phyloP scores from a whole-genome alignment of 805 yeast genomes.

The Candida tibetensis region DNA sequence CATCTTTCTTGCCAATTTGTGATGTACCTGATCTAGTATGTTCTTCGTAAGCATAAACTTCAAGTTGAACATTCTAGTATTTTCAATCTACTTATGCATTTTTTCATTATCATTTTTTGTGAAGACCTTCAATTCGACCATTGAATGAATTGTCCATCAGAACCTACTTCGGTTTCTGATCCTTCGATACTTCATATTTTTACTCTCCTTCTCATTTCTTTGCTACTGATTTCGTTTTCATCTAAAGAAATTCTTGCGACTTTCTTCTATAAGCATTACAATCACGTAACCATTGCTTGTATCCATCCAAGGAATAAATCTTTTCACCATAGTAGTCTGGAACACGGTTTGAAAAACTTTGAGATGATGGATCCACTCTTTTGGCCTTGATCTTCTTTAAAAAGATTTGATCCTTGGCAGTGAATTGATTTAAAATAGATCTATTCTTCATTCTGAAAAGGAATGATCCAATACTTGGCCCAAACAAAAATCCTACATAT shows the following conservation, averaged over 20 bases:
- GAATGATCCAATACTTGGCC: conserved; percentile 74
- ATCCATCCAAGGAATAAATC: conserved; percentile 79
- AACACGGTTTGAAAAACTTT: conserved; percentile 88
- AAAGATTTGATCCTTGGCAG: conserved; percentile 67
- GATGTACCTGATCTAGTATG: too few species aligned
- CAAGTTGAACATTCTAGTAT: too few species aligned
- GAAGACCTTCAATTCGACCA: too few species aligned
- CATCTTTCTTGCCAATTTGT: too few species aligned
- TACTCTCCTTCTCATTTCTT: too few species aligned
- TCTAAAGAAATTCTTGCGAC: conserved; percentile 71
- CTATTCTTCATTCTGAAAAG: conserved; percentile 59
- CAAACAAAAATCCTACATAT: conserved; percentile 73
- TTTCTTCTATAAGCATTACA: conserved; percentile 87
- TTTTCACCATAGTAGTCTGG: conserved; percentile 99
- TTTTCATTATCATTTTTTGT: too few species aligned
- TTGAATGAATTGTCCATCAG: too few species aligned
- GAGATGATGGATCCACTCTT: conserved; percentile 90
- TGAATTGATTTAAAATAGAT: conserved; percentile 45
- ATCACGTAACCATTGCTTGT: conserved; percentile 95
- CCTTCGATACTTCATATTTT: too few species aligned
- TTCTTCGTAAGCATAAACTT: too few species aligned
- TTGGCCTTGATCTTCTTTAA: conserved; percentile 69
- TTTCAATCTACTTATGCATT: too few species aligned
- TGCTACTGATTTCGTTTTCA: too few species aligned
- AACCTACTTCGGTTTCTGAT: too few species aligned